These are phyloP conservation scores for Lagenidium sp. DNA, from an alignment of 352 stramenopile genomes.

Conservation along the genomic window DNA sequence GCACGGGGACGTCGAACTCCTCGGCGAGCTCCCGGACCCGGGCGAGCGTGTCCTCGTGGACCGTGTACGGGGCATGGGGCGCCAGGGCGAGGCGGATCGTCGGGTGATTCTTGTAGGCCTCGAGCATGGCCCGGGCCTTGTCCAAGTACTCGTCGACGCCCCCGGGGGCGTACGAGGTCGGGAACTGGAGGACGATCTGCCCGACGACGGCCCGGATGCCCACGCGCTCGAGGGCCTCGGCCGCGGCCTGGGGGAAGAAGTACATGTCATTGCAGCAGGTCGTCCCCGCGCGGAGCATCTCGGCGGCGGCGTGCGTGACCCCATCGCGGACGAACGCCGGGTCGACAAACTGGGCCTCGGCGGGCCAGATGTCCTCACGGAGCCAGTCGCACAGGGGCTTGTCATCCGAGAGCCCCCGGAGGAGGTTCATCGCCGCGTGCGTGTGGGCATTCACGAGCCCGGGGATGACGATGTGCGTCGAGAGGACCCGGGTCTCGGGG, in stretches of 20 bases:
- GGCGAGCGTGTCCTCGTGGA: conserved; percentile 56
- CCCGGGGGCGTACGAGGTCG: conserved; percentile 42
- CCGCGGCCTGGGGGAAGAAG: conserved; percentile 65
- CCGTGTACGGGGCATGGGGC: conserved; percentile 84
- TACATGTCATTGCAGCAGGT: conserved; percentile 92
- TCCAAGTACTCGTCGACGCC: conserved; percentile 60
- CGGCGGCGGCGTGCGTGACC: conserved; percentile 67
- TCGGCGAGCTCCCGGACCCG: conserved; percentile 55
- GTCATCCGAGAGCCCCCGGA: conserved; percentile 84
- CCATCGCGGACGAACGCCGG: conserved; percentile 67
- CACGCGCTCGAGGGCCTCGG: conserved; percentile 40
- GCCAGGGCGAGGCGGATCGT: conserved; percentile 55
- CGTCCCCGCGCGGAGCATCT: conserved; percentile 84
- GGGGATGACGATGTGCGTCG: conserved; percentile 68
- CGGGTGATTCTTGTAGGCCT: conserved; percentile 57
- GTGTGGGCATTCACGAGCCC: conserved; percentile 86
- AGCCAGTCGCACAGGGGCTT: conserved; percentile 82
- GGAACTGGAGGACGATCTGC: conserved; percentile 71
- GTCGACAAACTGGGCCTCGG: conserved; percentile 64
- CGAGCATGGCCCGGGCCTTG: conserved; percentile 55
- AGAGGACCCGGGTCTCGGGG: conserved; percentile 28
- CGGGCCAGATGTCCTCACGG: conserved; percentile 78
- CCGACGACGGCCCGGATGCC: conserved; percentile 67
- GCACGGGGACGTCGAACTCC: conserved; percentile 48
- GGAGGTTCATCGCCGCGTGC: conserved; percentile 78